phyloP scores from a whole-genome alignment of 1,139 yeast species.

The Kurtzmaniella quercitrusa region DNA sequence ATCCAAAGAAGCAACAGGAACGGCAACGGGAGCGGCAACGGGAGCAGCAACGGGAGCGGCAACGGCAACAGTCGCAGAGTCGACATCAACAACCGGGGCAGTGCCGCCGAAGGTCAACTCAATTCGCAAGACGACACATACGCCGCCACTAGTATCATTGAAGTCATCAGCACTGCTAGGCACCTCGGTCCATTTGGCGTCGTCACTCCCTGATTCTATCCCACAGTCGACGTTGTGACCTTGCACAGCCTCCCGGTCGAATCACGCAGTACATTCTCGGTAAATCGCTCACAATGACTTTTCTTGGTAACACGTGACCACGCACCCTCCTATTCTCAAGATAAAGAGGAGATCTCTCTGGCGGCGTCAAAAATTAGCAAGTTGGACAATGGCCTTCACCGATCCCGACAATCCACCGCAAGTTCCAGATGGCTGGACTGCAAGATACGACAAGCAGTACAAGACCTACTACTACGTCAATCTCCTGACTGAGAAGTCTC shows the following conservation, averaged over 20 bases:
- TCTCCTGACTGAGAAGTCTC: slow-evolving; percentile 67
- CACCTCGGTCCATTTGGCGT: background rate
- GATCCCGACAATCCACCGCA: slow-evolving; percentile 41
- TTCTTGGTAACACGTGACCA: slow-evolving; percentile 1
- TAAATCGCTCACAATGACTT: background rate
- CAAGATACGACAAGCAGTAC: slow-evolving; percentile 79
- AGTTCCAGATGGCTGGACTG: slow-evolving; percentile 82
- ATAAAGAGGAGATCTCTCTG: background rate
- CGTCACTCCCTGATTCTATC: background rate
- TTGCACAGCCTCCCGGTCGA: background rate
- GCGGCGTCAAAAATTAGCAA: background rate
- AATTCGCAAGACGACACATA: background rate
- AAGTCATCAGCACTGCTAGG: background rate
- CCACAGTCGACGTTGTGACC: background rate
- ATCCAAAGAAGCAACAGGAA: background rate
- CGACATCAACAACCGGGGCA: background rate
- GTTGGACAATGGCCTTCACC: slow-evolving; percentile 1
- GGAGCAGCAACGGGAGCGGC: background rate
- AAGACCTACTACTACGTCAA: slow-evolving; percentile 76
- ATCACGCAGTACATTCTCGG: background rate
- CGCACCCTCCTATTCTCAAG: no score
- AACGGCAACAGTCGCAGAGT: background rate
- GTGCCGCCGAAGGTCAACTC: background rate
- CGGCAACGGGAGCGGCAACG: background rate
- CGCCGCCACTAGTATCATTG: background rate